These are phyloP conservation scores for Metschnikowia cerradonensis DNA, from an alignment of 805 yeast genomes.

Conservation along the genomic window DNA sequence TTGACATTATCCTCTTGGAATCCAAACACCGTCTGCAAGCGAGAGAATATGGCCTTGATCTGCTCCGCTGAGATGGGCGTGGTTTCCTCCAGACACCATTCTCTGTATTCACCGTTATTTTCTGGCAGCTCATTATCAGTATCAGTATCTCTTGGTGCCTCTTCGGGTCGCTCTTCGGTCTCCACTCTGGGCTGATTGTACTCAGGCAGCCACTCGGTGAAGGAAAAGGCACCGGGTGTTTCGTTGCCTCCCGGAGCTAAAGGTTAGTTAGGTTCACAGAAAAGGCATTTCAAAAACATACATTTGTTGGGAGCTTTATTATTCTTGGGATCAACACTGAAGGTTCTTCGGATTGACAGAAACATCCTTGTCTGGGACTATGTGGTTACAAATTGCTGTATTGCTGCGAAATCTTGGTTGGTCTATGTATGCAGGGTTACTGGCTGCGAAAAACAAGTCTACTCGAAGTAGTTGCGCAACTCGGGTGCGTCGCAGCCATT, in stretches of 20 bases:
- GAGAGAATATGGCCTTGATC: conserved; percentile 54
- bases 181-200: neutral
- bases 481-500: conserved; percentile 17
- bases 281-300: neutral
- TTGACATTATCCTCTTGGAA: conserved; percentile 63
- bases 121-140: neutral
- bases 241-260: neutral
- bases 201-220: conserved; percentile 5
- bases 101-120: neutral
- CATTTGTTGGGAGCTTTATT: neutral
- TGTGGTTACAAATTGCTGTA: conserved; percentile 2
- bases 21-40: conserved; percentile 54
- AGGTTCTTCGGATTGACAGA: conserved; percentile 2
- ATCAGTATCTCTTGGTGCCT: neutral
- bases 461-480: neutral
- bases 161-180: neutral
- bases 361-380: neutral
- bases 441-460: conserved; percentile 3
- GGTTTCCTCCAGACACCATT: conserved; percentile 42
- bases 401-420: conserved; percentile 1
- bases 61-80: conserved; percentile 50
- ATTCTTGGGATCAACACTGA: neutral
- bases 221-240: conserved; percentile 6
- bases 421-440: conserved; percentile 1
- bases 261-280: neutral